Base-by-base conservation (phyloP, 306 rosid species). In the Citrullus colocynthis region DNA sequence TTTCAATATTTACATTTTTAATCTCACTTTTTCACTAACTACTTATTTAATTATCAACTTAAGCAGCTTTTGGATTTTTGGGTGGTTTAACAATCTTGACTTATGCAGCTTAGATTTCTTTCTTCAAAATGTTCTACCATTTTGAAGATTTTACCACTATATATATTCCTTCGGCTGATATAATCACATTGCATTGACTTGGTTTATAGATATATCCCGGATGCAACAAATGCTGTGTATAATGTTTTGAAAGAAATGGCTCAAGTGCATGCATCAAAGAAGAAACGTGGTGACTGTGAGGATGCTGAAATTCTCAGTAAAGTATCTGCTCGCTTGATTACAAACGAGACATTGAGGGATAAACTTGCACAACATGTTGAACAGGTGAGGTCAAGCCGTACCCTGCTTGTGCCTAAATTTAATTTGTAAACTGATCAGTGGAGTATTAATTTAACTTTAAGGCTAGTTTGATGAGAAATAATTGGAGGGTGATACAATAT, bases 301-400 rank as follows among this genome's bases (percentile, higher is more conserved):
- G 91, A 85, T 75, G 86, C 66, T 57, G 97, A 94, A 58, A 62
- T 90, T 32, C 86, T 91, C n/a, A 78, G 63, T 72, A 85, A 94
- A 82, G 85, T 92, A 60, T 87, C 93, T 18, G 88, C 84, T 42
- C 86, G 84, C 37, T 57, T 82, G 77, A 77, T 94, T 78, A 94
- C 97, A 21, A 94, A 89, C 85, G 95, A 90, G 81, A 90, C 86
- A 17, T 79, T 90, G 69, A 81, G 70, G 79, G 97, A 90, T 84
- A 90, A 90, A 83, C 97, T 94, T 59, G 87, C 96, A 57, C 89
- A 91, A 80, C 93, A 94, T 86, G 97, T 94, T 83, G 95, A 89
- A 78, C 93, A 94, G 94, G 98, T 94, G 80, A 74, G 82, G 69
- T 71, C 81, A 72, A 20, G 64, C 78, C 52, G 10, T 48, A 30